Base-by-base conservation (phyloP, 2,329 filamentous ascomycete species). In the Rhinocladiella similis region DNA sequence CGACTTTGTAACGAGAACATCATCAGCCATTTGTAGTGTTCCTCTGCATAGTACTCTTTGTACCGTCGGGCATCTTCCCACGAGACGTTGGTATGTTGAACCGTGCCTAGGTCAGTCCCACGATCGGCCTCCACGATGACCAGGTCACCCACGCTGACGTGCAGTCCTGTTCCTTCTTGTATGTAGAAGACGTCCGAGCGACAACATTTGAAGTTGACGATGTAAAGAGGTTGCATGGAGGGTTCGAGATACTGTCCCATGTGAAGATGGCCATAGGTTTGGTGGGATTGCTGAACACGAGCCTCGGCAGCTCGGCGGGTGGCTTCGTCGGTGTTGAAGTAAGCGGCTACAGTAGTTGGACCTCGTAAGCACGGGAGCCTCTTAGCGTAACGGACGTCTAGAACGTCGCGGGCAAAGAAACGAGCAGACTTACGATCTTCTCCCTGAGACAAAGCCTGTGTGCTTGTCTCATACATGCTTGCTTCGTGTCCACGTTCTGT, bases 1-100 rank as follows among this genome's bases (percentile, higher is more conserved):
- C 70, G 79, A 63, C 75, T 90, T 69, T 85, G 89, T 70, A 91
- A 87, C 1, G 91, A 96, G 72, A 97, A 99, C 89, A 97, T 94
- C 89, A 97, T 96, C 51, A 99, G 81, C 90, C 93, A 97, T 68
- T 91, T 92, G 76, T 96, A 97, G 71, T 99, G 94, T 70, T 97
- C 91, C 70, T 97, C 91, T 1, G 89, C 89, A 64, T 93, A 95
- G 65, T 94, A 87, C 66, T 95, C 90, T 72, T 97, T 96, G 63
- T 91, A 77, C 47, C 94, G 88, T 68, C 94, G 92, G 7, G 94
- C 94, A 50, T 88, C 84, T 63, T 91, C 87, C 82, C 91, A 91
- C 60, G 91, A 89, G 38, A 97, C 86, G 66, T 95, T 92, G 61
- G 91, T 89, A 64, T 89, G 86, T 50, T 90, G 89, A 25, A 99